A percentile compares a stretch with the other conserved stretches of the same genome.
phyloP scores from a whole-genome alignment of 2,329 filamentous ascomycete genomes.

The Monilinia fructicola region DNA sequence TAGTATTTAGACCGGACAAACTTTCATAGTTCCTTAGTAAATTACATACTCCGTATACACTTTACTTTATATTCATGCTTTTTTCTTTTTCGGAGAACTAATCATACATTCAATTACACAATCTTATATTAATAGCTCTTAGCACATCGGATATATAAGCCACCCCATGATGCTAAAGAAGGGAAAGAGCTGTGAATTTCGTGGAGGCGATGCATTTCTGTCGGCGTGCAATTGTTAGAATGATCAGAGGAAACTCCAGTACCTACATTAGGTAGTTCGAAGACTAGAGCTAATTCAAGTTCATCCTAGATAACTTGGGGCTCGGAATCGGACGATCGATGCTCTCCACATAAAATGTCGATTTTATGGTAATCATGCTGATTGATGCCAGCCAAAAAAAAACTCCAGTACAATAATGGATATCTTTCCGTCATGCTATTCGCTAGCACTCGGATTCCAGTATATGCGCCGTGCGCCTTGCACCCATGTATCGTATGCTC shows the following conservation, averaged over 20 bases:
- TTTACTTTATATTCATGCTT: too few relatives aligned
- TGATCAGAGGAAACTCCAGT: neutral
- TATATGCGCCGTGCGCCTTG: constrained; percentile 20
- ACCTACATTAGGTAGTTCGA: neutral
- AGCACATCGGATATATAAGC: neutral
- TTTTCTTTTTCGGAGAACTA: too few relatives aligned
- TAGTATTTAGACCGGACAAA: too few relatives aligned
- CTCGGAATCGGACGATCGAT: neutral
- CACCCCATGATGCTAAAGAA: neutral
- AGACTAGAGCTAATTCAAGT: neutral
- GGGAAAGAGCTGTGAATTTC: neutral
- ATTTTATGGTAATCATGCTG: neutral
- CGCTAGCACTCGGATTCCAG: constrained; percentile 17
- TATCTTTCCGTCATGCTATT: constrained; percentile 22
- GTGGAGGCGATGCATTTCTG: constrained; percentile 1
- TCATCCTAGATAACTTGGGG: neutral
- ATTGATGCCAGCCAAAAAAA: constrained; percentile 2
- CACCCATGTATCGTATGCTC: constrained; percentile 5
- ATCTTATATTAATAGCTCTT: neutral
- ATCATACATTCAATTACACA: neutral
- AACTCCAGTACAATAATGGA: constrained; percentile 11
- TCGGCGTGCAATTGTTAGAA: constrained; percentile 4
- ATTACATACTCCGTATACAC: too few relatives aligned
- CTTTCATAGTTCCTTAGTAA: too few relatives aligned
- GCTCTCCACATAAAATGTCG: neutral